Base-by-base conservation (phyloP, 805 yeast species). In the Ogataea chonburiensis region DNA sequence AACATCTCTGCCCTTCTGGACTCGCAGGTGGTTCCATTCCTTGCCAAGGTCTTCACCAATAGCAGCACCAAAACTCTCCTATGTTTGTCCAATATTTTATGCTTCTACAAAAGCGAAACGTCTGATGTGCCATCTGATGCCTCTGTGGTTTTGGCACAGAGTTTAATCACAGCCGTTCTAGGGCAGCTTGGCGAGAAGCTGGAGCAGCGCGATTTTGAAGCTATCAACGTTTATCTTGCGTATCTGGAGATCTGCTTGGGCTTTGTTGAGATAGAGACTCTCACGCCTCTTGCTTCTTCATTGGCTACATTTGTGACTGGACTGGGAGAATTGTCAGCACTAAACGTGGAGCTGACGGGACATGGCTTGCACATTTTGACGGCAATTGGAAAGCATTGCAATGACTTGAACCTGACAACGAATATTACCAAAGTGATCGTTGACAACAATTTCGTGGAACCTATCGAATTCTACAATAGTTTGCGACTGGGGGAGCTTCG, bases 11-110 rank as follows among this genome's bases (percentile, higher is more conserved):
- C 37, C 10, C 38, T 46, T 17, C 45, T 45, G 27, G 28, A 32
- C 5, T 19, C 34, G 5, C 36, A 40, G 7, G 28, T 60, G 2
- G 24, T 45, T 3, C 50, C 55, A 8, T 53, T 67, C 14, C 62
- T 80, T 17, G 48, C 61, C 12, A 68, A 68, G 24, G 58, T 75
- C 33, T 68, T 61, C 43, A 62, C 67, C n/a, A 67, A 70, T 28
- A 71, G 80, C 42, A 61, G 71, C 17, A 66, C 75, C 17, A 77
- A 83, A 46, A 68, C 78, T 5, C 61, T 86, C 31, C 69, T 77
- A 10, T 79, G 85, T 7, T 68, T 87, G 55, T 87, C 86, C 60
- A 89, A 89, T 52, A 56, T 82, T 35, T 56, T 75, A 25, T 81
- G 52, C 24, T 57, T 55, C 17, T 42, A 49, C 39, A 40, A 44